A percentile compares a stretch with the other conserved stretches of the same genome.
Conservation (phyloP, 345 rosid genomes). For the Bruguiera gymnorhiza region DNA sequence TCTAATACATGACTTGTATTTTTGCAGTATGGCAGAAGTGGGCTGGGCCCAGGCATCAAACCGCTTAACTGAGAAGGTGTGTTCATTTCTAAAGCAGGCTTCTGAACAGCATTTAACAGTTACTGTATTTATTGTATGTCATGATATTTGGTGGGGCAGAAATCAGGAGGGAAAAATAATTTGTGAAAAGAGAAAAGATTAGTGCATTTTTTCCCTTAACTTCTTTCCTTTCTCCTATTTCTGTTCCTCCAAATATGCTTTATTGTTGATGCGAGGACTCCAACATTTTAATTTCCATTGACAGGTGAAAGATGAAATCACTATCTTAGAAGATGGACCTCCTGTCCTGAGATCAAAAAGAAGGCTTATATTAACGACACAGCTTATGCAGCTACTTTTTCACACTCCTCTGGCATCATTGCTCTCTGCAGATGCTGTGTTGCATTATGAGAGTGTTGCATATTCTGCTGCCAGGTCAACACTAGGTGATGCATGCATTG, state of each 20-base stretch:
- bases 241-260: neutral
- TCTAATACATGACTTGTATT: constrained; percentile 5
- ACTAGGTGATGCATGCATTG: constrained; percentile 70
- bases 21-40: constrained; percentile 63
- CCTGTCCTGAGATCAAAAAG: constrained; percentile 56
- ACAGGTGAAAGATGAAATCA: constrained; percentile 63
- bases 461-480: constrained; percentile 53
- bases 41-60: constrained; percentile 66
- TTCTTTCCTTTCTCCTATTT: neutral
- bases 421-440: constrained; percentile 45
- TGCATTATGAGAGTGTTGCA: constrained; percentile 49
- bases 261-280: neutral
- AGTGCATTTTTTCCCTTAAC: neutral
- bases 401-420: constrained; percentile 50
- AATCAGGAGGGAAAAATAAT: neutral
- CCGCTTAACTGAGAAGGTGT: constrained; percentile 70
- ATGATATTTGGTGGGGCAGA: neutral
- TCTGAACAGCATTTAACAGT: neutral
- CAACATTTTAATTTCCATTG: constrained; percentile 19
- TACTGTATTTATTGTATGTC: neutral
- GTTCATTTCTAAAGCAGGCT: constrained; percentile 20
- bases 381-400: constrained; percentile 74
- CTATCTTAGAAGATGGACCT: constrained; percentile 45
- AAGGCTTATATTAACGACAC: constrained; percentile 71
- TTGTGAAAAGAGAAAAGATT: neutral